phyloP scores from a whole-genome alignment of 1,139 yeast species.

The Hemisphaericaspora xylanilytica region DNA sequence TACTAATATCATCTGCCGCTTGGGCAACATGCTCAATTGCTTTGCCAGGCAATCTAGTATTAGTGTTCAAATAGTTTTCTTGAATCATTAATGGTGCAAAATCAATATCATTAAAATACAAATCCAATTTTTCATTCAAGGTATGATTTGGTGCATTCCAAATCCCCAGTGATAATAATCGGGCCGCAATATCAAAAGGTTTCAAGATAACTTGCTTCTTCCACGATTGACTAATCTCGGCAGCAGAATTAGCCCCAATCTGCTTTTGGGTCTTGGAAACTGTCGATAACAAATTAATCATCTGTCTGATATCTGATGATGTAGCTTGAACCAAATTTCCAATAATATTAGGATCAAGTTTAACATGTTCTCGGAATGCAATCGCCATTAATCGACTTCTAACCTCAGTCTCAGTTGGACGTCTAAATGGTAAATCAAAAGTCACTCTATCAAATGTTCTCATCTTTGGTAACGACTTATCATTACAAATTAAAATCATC shows the following conservation, averaged over 20 bases:
- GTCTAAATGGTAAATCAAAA: constrained; percentile 76
- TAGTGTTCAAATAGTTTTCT: constrained; percentile 78
- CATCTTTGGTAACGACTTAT: constrained; percentile 90
- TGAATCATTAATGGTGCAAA: constrained; percentile 95
- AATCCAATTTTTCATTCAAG: constrained; percentile 79
- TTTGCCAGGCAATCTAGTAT: constrained; percentile 46
- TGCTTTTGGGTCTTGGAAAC: constrained; percentile 68
- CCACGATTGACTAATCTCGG: constrained; percentile 67
- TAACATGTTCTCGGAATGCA: constrained; percentile 79
- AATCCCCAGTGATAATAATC: constrained; percentile 44
- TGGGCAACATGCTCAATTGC: constrained; percentile 64
- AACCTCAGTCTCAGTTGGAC: constrained; percentile 83
- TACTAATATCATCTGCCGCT: constrained; percentile 85
- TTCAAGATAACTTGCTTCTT: constrained; percentile 86
- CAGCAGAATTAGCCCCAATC: constrained; percentile 51
- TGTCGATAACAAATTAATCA: constrained; percentile 83
- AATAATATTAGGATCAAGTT: constrained; percentile 74
- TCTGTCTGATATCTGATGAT: constrained; percentile 89
- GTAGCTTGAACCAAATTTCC: constrained; percentile 86
- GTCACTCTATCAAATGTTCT: constrained; percentile 91
- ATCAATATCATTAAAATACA: constrained; percentile 93
- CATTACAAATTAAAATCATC: constrained; percentile 90
- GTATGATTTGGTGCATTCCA: constrained; percentile 35
- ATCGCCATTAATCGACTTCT: constrained; percentile 86
- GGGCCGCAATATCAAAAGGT: constrained; percentile 88